Conservation (phyloP, 139 green algal genomes). For the Parachlorella kessleri region DNA sequence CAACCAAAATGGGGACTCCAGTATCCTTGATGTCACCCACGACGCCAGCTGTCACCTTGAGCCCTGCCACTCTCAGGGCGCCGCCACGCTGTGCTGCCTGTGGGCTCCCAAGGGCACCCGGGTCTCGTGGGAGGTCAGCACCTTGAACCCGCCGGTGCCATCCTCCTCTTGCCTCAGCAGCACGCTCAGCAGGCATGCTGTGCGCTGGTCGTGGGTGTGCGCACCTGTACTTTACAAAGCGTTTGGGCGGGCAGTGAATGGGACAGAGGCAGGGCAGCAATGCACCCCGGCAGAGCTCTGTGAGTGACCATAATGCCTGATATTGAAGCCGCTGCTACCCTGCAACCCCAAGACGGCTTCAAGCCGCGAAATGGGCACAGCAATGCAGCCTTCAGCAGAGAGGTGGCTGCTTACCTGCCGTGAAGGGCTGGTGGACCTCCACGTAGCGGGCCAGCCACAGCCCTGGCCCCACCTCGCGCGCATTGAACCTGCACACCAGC, state of each 20-base stretch:
- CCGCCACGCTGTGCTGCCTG: too few species aligned
- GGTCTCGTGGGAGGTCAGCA: not conserved
- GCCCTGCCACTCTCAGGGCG: too few species aligned
- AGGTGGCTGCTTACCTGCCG: conserved; percentile 3
- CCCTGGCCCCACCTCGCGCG: conserved; percentile 16
- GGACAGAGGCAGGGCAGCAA: not conserved
- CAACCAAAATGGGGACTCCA: not conserved
- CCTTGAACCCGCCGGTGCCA: not conserved
- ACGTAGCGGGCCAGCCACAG: conserved; percentile 29
- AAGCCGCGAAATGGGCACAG: not conserved
- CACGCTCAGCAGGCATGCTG: not conserved
- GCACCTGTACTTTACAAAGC: not conserved
- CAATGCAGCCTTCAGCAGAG: too few species aligned
- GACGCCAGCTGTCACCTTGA: not conserved
- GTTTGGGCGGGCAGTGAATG: not conserved
- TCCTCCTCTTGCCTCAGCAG: not conserved
- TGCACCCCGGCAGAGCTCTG: too few species aligned
- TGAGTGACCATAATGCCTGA: too few species aligned
- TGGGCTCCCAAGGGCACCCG: not conserved
- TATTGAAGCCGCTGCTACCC: not conserved
- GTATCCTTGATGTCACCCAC: not conserved
- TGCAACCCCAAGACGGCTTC: not conserved
- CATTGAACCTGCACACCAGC: conserved; percentile 17
- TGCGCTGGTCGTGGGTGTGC: not conserved
- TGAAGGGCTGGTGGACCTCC: conserved; percentile 33